phyloP scores from a whole-genome alignment of 176 grass and related monocot genomes.

The Rhynchospora breviuscula region DNA sequence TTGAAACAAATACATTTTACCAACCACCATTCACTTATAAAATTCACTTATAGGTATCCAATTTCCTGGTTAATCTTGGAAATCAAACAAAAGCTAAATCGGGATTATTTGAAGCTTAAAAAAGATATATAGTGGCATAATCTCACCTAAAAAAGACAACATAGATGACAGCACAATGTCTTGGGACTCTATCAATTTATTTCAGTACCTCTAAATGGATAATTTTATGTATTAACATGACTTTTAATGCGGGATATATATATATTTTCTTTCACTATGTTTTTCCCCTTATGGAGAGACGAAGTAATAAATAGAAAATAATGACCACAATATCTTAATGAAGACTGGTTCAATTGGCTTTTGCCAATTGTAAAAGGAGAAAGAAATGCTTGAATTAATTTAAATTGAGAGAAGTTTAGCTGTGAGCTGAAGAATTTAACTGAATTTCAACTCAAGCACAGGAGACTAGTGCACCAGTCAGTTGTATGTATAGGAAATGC shows the following conservation, averaged over 20 bases:
- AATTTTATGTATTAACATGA: not conserved
- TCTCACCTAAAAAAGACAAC: not conserved
- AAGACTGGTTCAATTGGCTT: not conserved
- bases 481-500: not conserved
- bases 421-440: not conserved
- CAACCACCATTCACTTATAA: not conserved
- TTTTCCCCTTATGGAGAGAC: not conserved
- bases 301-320: not conserved
- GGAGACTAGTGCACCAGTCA: not conserved
- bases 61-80: not conserved
- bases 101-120: not conserved
- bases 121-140: not conserved
- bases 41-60: constrained; percentile 3
- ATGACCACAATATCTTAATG: not conserved
- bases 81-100: not conserved
- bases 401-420: not conserved
- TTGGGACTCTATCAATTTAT: not conserved
- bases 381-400: not conserved
- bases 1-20: not conserved
- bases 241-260: not conserved
- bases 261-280: not conserved
- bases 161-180: not conserved
- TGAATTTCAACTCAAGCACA: not conserved
- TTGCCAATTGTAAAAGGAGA: not conserved
- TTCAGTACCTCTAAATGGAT: not conserved